These are phyloP conservation scores for Nannizziopsis barbatae DNA, from an alignment of 2,329 filamentous ascomycete genomes.

Conservation along the genomic window DNA sequence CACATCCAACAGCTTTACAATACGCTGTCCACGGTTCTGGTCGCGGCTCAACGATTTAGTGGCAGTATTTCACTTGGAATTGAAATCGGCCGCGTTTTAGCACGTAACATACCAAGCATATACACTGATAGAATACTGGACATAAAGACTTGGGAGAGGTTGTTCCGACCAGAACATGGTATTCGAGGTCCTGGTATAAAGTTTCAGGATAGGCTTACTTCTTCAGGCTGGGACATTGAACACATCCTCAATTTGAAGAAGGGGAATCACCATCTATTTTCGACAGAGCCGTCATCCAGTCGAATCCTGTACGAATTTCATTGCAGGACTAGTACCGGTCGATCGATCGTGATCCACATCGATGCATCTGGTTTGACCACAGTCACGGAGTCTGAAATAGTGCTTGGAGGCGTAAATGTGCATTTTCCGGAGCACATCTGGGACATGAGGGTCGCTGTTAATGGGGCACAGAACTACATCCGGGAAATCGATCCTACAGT, in stretches of 20 bases:
- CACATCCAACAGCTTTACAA: constrained; percentile 22
- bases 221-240: constrained; percentile 32
- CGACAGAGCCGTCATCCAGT: not conserved
- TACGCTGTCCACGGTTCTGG: constrained; percentile 24
- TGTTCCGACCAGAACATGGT: constrained; percentile 26
- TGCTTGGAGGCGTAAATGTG: constrained; percentile 28
- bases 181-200: constrained; percentile 22
- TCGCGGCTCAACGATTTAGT: constrained; percentile 26
- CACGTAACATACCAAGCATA: constrained; percentile 21
- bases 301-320: constrained; percentile 31
- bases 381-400: constrained; percentile 20
- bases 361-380: constrained; percentile 24
- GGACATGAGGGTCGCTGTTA: constrained; percentile 30
- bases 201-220: constrained; percentile 31
- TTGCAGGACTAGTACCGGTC: constrained; percentile 25
- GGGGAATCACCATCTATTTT: constrained; percentile 21
- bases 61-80: constrained; percentile 29
- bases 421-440: constrained; percentile 32
- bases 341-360: constrained; percentile 25
- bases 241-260: constrained; percentile 27
- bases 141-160: constrained; percentile 21
- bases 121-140: constrained; percentile 16
- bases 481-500: constrained; percentile 19
- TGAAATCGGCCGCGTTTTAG: constrained; percentile 29
- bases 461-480: constrained; percentile 21